Conservation (phyloP, 441 rosid species). For the Pelargonium myrrhifolium region DNA sequence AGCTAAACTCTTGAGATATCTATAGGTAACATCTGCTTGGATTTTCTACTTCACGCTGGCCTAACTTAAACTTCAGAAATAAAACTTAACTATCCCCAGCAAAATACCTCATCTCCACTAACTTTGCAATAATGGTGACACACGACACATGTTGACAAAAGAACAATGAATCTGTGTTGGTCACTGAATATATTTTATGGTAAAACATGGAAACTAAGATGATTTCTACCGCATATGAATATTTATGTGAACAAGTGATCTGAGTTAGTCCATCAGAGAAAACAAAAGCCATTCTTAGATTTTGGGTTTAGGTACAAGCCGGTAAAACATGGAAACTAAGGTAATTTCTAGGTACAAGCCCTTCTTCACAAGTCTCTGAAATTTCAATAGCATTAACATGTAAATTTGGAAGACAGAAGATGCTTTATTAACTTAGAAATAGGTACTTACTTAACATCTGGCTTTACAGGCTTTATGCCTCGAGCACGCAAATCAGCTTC, state of each 20-base stretch:
- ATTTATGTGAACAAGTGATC: neutral
- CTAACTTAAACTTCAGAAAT: neutral
- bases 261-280: neutral
- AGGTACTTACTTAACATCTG: slow-evolving; percentile 74
- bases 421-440: no score
- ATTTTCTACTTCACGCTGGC: neutral
- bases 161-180: neutral
- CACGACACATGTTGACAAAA: neutral
- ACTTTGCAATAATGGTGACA: neutral
- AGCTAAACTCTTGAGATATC: neutral
- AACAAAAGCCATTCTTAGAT: neutral
- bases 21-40: neutral
- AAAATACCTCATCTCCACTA: neutral
- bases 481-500: slow-evolving; percentile 96
- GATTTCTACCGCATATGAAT: neutral
- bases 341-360: neutral
- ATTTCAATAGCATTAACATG: slow-evolving; percentile 5
- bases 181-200: neutral
- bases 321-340: no score
- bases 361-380: neutral
- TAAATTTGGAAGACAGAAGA: no score
- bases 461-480: slow-evolving; percentile 80
- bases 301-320: neutral
- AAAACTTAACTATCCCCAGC: neutral
- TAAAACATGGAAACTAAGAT: neutral